A percentile compares a stretch with the other conserved stretches of the same genome.
Evolutionary conservation across 345 rosid genomes (phyloP).

Genomic region (Salix koriyanagi): DNA sequence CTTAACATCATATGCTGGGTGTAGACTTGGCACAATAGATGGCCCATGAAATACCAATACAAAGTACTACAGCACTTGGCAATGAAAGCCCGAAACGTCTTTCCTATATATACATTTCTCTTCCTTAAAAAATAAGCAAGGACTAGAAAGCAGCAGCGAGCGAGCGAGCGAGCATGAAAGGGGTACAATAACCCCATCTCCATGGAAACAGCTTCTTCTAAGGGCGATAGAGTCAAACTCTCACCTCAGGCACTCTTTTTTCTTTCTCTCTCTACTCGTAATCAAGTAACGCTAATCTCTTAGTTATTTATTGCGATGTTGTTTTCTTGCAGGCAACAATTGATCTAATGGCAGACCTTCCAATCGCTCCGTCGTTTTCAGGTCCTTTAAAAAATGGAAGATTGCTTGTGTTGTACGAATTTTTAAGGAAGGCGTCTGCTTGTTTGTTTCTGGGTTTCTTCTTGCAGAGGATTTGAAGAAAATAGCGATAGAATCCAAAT

Average conservation of each 20-base stretch:
- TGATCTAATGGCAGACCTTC: slow-evolving; percentile 70
- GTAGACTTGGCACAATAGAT: neutral
- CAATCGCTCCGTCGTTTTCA: slow-evolving; percentile 82
- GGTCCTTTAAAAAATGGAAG: slow-evolving; percentile 26
- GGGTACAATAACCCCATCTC: slow-evolving; percentile 32
- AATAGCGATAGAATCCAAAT: slow-evolving; percentile 53
- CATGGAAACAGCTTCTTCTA: slow-evolving; percentile 86
- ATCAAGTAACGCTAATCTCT: neutral
- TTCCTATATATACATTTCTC: neutral
- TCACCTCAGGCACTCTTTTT: slow-evolving; percentile 61
- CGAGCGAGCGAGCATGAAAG: slow-evolving; percentile 6
- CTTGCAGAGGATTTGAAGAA: slow-evolving; percentile 74
- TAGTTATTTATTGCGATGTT: neutral
- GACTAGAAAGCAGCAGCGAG: neutral
- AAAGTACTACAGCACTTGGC: neutral
- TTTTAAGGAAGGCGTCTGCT: neutral
- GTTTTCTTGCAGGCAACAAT: slow-evolving; percentile 59
- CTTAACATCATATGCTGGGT: neutral
- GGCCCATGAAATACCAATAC: neutral
- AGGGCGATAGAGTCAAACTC: slow-evolving; percentile 62
- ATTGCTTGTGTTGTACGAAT: neutral
- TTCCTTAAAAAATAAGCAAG: no score
- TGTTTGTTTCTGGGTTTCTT: neutral
- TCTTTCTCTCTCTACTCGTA: slow-evolving; percentile 3
- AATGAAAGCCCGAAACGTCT: neutral